A percentile compares a stretch with the other conserved stretches of the same genome.
Evolutionary conservation across 257 asterid genomes (phyloP).

Genomic region (Catharanthus roseus): DNA sequence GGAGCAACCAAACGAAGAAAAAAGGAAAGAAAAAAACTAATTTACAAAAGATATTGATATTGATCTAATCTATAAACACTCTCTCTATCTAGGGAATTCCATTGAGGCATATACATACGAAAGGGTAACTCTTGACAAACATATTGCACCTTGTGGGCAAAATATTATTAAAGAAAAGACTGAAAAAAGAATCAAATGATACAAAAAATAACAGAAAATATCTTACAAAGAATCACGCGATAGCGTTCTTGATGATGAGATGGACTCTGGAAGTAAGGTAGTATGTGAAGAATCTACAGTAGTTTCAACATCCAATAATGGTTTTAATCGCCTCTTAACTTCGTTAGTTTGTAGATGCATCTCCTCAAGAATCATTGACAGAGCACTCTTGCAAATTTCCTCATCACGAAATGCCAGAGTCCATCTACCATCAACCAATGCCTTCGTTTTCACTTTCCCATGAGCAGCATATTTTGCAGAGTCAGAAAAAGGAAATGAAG

Average conservation of each 20-base stretch:
- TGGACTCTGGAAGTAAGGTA: conserved; percentile 22
- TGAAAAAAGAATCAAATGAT: conserved; percentile 2
- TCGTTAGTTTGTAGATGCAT: conserved; percentile 39
- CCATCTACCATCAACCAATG: conserved; percentile 92
- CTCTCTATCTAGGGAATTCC: no score
- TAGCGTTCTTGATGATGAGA: conserved; percentile 31
- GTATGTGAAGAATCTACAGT: conserved; percentile 24
- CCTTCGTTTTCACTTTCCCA: conserved; percentile 59
- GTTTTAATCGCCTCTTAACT: conserved; percentile 61
- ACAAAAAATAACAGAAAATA: conserved; percentile 15
- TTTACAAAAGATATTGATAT: no score
- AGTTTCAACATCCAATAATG: conserved; percentile 50
- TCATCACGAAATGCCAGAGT: conserved; percentile 87
- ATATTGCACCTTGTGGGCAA: not conserved
- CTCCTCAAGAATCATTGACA: conserved; percentile 69
- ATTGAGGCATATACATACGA: not conserved
- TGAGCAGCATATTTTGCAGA: conserved; percentile 33
- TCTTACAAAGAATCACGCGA: conserved; percentile 25
- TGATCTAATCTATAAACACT: not conserved
- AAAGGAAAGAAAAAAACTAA: no score
- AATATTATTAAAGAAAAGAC: not conserved
- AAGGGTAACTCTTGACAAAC: not conserved
- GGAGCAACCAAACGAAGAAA: no score
- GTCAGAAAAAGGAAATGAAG: conserved; percentile 56
- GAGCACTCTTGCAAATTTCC: conserved; percentile 61